These are phyloP conservation scores for Ophiostoma triangulosporum DNA, from an alignment of 2,329 filamentous ascomycete genomes.

Conservation along the genomic window DNA sequence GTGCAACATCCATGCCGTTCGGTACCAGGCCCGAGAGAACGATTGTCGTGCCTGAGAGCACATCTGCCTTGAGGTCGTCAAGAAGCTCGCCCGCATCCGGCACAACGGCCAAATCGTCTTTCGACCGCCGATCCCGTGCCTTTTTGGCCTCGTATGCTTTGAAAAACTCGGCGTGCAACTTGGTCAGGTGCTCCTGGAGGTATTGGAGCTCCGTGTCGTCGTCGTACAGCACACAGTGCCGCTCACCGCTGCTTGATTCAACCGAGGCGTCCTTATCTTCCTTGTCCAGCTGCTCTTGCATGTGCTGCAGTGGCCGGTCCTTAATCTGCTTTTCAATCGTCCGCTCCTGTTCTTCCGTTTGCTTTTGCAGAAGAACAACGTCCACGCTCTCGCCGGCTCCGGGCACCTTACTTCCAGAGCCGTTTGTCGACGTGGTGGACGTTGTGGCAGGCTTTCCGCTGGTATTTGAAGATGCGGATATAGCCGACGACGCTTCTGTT, in stretches of 20 bases:
- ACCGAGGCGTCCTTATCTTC: constrained; percentile 49
- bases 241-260: constrained; percentile 16
- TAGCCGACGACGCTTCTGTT: not conserved
- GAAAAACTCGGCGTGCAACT: constrained; percentile 70
- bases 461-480: not conserved
- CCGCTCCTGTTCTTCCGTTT: constrained; percentile 77
- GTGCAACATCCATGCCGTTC: constrained; percentile 62
- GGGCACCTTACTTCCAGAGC: constrained; percentile 13
- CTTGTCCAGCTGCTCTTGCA: constrained; percentile 82
- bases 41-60: constrained; percentile 62
- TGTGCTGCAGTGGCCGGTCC: constrained; percentile 77
- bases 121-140: constrained; percentile 22
- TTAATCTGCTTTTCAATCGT: constrained; percentile 77
- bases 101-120: constrained; percentile 23
- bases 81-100: constrained; percentile 83
- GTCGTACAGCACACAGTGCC: constrained; percentile 71
- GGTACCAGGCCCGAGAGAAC: constrained; percentile 88
- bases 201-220: constrained; percentile 72
- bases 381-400: constrained; percentile 60
- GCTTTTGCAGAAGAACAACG: constrained; percentile 53
- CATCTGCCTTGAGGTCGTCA: constrained; percentile 61
- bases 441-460: constrained; percentile 5
- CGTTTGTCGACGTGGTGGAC: constrained; percentile 4
- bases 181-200: constrained; percentile 61
- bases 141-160: constrained; percentile 57